phyloP scores from a whole-genome alignment of 495 filamentous ascomycete species.

The Hypomontagnella monticulosa region DNA sequence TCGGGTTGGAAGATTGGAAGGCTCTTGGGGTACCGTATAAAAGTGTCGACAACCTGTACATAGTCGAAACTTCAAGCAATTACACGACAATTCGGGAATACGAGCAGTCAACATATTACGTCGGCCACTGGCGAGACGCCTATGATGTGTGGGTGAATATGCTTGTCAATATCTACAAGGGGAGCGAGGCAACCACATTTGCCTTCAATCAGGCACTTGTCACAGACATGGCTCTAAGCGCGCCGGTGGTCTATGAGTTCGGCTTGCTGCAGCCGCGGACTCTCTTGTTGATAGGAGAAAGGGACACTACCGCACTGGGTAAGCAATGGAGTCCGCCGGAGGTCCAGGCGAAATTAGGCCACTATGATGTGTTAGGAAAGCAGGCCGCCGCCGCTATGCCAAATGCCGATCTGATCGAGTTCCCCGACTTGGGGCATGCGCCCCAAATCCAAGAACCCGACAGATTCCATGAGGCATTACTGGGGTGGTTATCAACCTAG shows the following conservation, averaged over 20 bases:
- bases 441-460: constrained; percentile 56
- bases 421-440: constrained; percentile 54
- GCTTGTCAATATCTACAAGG: constrained; percentile 55
- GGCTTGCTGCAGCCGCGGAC: constrained; percentile 46
- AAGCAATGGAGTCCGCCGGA: constrained; percentile 57
- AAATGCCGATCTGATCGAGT: constrained; percentile 52
- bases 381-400: constrained; percentile 51
- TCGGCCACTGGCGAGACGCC: constrained; percentile 45
- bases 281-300: constrained; percentile 52
- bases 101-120: constrained; percentile 57
- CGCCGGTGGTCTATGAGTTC: constrained; percentile 57
- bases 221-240: constrained; percentile 56
- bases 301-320: constrained; percentile 57
- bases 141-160: constrained; percentile 60
- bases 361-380: constrained; percentile 54
- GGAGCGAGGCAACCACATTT: constrained; percentile 45
- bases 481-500: constrained; percentile 46
- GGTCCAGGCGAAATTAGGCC: constrained; percentile 50
- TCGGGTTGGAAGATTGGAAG: constrained; percentile 59
- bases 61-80: constrained; percentile 45
- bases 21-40: constrained; percentile 54
- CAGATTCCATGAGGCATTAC: constrained; percentile 47
- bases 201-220: constrained; percentile 49
- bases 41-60: constrained; percentile 43
- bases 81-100: constrained; percentile 52